These are phyloP conservation scores for Tetrahymena thermophila DNA, from an alignment of 73 alveolate genomes.

Conservation along the genomic window DNA sequence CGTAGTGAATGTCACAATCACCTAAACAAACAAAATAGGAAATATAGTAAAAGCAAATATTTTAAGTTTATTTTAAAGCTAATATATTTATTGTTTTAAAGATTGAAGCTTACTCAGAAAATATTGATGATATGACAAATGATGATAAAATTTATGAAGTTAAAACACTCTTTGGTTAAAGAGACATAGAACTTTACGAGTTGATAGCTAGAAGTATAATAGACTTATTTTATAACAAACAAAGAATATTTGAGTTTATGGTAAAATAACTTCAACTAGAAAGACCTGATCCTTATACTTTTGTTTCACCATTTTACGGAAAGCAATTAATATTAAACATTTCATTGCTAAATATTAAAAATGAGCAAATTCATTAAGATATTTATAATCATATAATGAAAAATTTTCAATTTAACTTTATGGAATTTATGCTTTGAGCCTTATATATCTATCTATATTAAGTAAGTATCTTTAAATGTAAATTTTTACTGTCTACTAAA, in stretches of 20 bases:
- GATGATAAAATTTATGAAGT: background rate
- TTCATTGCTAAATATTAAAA: background rate
- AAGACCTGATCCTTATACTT: background rate
- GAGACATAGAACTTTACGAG: background rate
- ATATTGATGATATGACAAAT: background rate
- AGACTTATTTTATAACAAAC: background rate
- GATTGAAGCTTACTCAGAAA: background rate
- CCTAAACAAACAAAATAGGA: background rate
- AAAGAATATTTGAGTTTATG: background rate
- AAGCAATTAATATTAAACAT: background rate
- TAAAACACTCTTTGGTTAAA: background rate
- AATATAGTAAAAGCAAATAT: background rate
- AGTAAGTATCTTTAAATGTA: background rate
- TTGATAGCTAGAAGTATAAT: background rate
- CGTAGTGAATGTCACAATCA: background rate
- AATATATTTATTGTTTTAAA: background rate
- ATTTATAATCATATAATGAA: background rate
- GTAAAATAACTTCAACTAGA: background rate
- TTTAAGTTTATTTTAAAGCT: background rate
- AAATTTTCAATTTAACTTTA: background rate
- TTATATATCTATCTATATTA: background rate
- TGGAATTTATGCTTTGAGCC: background rate
- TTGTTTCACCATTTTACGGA: background rate
- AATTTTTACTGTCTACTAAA: background rate
- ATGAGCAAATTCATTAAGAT: background rate